Evolutionary conservation across 305 asterid species (phyloP).

Genomic region (Fraxinus velutina): DNA sequence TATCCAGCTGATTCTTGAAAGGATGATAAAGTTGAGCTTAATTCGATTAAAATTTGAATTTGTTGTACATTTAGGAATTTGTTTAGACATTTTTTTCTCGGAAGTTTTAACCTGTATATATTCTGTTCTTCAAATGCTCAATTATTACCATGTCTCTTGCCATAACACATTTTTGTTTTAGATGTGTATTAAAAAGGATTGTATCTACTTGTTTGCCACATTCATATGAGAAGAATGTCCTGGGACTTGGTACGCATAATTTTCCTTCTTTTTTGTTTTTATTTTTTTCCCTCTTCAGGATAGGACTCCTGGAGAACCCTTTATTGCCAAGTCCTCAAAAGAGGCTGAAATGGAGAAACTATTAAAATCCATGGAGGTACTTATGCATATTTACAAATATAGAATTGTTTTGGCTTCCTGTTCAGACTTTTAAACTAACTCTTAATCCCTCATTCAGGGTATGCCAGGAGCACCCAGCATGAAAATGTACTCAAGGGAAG

Average conservation of each 20-base stretch:
- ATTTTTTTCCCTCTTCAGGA: conserved; percentile 45
- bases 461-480: conserved; percentile 97
- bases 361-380: conserved; percentile 90
- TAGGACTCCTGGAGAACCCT: conserved; percentile 87
- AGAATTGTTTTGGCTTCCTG: neutral
- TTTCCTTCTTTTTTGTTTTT: neutral
- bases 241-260: conserved; percentile 1
- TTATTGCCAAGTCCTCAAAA: conserved; percentile 76
- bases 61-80: neutral
- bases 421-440: neutral
- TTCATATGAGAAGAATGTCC: neutral
- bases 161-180: neutral
- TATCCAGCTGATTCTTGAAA: neutral
- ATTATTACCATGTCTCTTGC: neutral
- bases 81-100: neutral
- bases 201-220: neutral
- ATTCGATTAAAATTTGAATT: neutral
- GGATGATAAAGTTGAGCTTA: neutral
- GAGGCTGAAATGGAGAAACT: conserved; percentile 94
- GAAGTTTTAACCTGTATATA: neutral
- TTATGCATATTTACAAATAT: neutral
- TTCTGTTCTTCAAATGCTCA: neutral
- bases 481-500: conserved; percentile 97
- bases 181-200: neutral
- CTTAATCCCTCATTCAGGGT: conserved; percentile 44